Evolutionary conservation across 768 basidiomycete species (phyloP).

Genomic region (Sporobolomyces phaffii): DNA sequence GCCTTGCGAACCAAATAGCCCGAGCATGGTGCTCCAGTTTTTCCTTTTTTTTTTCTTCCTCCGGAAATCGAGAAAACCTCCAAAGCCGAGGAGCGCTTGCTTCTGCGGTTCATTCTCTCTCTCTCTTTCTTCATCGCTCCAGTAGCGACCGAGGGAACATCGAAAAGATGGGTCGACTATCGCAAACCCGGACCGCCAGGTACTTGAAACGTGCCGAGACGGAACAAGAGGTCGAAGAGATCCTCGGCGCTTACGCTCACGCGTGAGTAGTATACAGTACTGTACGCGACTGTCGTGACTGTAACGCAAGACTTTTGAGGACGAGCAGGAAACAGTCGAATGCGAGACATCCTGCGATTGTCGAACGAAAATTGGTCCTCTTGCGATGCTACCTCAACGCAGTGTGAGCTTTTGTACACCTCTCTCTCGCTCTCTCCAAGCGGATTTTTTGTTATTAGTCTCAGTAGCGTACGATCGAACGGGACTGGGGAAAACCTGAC

Average conservation of each 20-base stretch:
- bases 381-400: slow-evolving; percentile 1
- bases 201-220: background rate
- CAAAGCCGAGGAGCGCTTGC: too few relatives aligned
- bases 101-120: too few relatives aligned
- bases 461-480: too few relatives aligned
- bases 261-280: background rate
- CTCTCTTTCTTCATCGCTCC: background rate
- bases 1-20: too few relatives aligned
- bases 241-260: slow-evolving; percentile 8
- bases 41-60: too few relatives aligned
- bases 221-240: slow-evolving; percentile 1
- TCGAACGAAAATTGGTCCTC: background rate
- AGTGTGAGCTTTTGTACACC: background rate
- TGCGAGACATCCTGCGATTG: background rate
- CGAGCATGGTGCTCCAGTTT: too few relatives aligned
- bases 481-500: too few relatives aligned
- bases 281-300: too few relatives aligned
- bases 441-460: too few relatives aligned
- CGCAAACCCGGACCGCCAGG: background rate
- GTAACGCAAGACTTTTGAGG: too few relatives aligned
- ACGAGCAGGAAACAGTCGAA: background rate
- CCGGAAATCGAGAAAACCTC: too few relatives aligned
- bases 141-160: background rate
- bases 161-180: background rate
- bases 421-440: too few relatives aligned